A percentile compares a stretch with the other conserved stretches of the same genome.
Evolutionary conservation across 768 basidiomycete species (phyloP).

Genomic region (Pleurotus giganteus): DNA sequence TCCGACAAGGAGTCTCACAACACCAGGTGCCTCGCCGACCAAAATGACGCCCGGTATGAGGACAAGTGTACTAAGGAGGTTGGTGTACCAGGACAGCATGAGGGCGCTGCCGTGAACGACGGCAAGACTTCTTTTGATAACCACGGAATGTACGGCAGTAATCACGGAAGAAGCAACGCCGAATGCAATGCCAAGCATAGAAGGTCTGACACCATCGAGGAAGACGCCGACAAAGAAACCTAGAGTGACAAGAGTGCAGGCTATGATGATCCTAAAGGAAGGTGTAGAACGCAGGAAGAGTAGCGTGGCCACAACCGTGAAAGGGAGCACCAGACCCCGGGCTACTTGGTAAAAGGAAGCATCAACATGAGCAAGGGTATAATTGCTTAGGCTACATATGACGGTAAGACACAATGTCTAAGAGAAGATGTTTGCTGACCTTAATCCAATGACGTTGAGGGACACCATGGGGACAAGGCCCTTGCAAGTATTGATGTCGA

Average conservation of each 20-base stretch:
- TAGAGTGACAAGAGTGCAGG: conserved; percentile 78
- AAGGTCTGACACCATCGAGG: conserved; percentile 47
- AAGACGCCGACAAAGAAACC: conserved; percentile 94
- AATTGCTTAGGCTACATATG: conserved; percentile 75
- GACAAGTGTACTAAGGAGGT: conserved; percentile 71
- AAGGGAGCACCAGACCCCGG: conserved; percentile 88
- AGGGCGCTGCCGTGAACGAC: conserved; percentile 84
- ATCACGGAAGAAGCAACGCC: conserved; percentile 85
- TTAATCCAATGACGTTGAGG: conserved; percentile 81
- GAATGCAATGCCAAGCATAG: conserved; percentile 64
- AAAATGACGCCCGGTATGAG: conserved; percentile 73
- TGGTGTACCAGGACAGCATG: conserved; percentile 89
- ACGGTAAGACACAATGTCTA: background rate
- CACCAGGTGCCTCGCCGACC: conserved; percentile 69
- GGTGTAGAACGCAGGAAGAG: conserved; percentile 75
- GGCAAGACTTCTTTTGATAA: conserved; percentile 84
- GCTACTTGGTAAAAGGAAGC: conserved; percentile 97
- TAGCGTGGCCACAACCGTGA: conserved; percentile 88
- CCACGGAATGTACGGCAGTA: conserved; percentile 87
- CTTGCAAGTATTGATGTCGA: conserved; percentile 65
- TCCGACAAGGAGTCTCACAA: conserved; percentile 59
- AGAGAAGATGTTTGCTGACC: conserved; percentile 39
- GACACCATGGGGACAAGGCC: conserved; percentile 73
- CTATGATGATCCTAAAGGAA: conserved; percentile 67
- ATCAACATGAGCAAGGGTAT: conserved; percentile 90